Conservation (phyloP, 345 rosid species). For the Eucalyptus curtisii region DNA sequence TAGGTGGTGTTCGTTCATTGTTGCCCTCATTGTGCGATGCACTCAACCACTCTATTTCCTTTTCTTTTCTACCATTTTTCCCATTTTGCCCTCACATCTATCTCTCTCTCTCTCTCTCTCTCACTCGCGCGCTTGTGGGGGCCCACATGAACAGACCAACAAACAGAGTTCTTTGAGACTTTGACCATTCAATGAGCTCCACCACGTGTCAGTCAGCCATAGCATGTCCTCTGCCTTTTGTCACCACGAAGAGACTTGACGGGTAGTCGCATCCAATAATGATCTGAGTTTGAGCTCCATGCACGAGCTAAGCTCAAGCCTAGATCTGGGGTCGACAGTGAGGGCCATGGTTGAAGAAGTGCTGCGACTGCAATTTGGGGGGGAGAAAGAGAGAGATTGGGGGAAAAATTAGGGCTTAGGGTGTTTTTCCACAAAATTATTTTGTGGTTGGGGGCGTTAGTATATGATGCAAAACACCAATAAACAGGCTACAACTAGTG, state of each 20-base stretch:
- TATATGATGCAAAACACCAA: background rate
- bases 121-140: fast-evolving
- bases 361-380: background rate
- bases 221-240: background rate
- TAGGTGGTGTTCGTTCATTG: background rate
- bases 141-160: background rate
- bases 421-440: background rate
- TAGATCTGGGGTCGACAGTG: background rate
- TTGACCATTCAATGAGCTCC: background rate
- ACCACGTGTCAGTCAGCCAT: background rate
- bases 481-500: background rate
- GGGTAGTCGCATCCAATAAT: background rate
- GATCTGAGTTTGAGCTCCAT: background rate
- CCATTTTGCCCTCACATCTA: background rate
- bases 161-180: background rate
- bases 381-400: too few species aligned
- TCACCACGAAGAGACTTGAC: background rate
- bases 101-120: background rate
- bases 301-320: background rate
- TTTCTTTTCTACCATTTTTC: background rate
- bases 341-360: background rate
- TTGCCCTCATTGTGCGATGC: background rate
- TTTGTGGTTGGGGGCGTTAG: background rate
- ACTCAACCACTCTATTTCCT: background rate
- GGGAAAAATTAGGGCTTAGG: background rate